A percentile compares a stretch with the other conserved stretches of the same genome.
Conservation (phyloP, 2,329 filamentous ascomycete genomes). For the Emmonsia crescens region DNA sequence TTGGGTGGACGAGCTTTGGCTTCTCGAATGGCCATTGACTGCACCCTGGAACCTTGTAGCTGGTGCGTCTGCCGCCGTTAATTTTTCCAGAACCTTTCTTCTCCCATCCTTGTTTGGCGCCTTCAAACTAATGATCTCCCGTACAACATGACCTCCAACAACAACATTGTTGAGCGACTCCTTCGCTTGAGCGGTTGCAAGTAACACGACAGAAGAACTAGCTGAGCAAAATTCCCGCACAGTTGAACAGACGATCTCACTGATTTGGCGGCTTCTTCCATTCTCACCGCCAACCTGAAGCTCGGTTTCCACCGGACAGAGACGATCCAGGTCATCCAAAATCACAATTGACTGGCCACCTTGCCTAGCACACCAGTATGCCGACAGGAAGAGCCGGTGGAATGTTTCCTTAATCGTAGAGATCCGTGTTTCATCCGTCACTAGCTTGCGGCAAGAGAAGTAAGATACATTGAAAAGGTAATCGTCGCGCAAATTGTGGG, state of each 20-base stretch:
- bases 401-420: slow-evolving; percentile 86
- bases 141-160: slow-evolving; percentile 80
- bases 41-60: slow-evolving; percentile 24
- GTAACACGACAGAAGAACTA: slow-evolving; percentile 69
- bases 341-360: slow-evolving; percentile 77
- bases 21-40: slow-evolving; percentile 23
- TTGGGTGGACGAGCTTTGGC: slow-evolving; percentile 27
- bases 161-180: slow-evolving; percentile 85
- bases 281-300: slow-evolving; percentile 91
- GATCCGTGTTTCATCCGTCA: slow-evolving; percentile 83
- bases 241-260: slow-evolving; percentile 74
- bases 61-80: slow-evolving; percentile 45
- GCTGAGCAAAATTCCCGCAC: slow-evolving; percentile 73
- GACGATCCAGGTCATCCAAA: slow-evolving; percentile 82
- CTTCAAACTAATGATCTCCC: slow-evolving; percentile 80
- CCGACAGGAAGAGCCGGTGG: slow-evolving; percentile 71
- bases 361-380: slow-evolving; percentile 80
- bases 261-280: slow-evolving; percentile 80
- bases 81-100: slow-evolving; percentile 68
- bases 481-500: slow-evolving; percentile 59
- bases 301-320: slow-evolving; percentile 90
- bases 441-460: slow-evolving; percentile 73
- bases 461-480: slow-evolving; percentile 73
- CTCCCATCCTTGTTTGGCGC: slow-evolving; percentile 88
- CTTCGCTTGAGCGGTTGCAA: slow-evolving; percentile 87